Conservation (phyloP, 2,329 filamentous ascomycete genomes). For the Cercospora berteroae region DNA sequence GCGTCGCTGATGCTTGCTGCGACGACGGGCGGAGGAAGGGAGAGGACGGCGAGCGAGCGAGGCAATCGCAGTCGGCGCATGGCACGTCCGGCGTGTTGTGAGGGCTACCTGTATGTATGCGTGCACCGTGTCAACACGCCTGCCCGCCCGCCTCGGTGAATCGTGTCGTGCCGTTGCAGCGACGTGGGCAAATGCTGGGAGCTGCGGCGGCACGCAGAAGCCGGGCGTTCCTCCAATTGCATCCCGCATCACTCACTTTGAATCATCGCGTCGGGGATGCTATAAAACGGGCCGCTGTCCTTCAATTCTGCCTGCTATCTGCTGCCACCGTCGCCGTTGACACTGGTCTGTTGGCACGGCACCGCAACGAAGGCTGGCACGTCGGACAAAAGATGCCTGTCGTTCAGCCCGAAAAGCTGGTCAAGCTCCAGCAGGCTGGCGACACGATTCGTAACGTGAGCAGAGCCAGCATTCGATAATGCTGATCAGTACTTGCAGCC, state of each 20-base stretch:
- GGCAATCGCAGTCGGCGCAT: neutral
- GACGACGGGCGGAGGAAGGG: neutral
- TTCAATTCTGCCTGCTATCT: neutral
- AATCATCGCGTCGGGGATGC: neutral
- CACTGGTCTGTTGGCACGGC: slow-evolving; percentile 4
- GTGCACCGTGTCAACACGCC: neutral
- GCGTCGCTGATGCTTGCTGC: neutral
- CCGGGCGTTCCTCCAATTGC: neutral
- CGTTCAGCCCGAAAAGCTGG: slow-evolving; percentile 84
- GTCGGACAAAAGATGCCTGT: slow-evolving; percentile 68
- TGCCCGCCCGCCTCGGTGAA: neutral
- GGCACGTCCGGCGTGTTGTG: neutral
- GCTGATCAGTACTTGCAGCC: slow-evolving; percentile 9
- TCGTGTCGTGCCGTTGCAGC: neutral
- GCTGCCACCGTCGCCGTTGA: slow-evolving; percentile 1
- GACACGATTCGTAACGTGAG: slow-evolving; percentile 89
- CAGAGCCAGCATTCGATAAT: slow-evolving; percentile 17
- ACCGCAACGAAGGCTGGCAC: neutral
- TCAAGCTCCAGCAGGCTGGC: slow-evolving; percentile 81
- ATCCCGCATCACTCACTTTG: neutral
- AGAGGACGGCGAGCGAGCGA: neutral
- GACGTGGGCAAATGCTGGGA: neutral
- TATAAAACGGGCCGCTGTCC: neutral
- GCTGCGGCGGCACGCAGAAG: neutral
- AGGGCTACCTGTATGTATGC: neutral